phyloP scores from a whole-genome alignment of 2,329 filamentous ascomycete genomes.

The Alternaria solani region DNA sequence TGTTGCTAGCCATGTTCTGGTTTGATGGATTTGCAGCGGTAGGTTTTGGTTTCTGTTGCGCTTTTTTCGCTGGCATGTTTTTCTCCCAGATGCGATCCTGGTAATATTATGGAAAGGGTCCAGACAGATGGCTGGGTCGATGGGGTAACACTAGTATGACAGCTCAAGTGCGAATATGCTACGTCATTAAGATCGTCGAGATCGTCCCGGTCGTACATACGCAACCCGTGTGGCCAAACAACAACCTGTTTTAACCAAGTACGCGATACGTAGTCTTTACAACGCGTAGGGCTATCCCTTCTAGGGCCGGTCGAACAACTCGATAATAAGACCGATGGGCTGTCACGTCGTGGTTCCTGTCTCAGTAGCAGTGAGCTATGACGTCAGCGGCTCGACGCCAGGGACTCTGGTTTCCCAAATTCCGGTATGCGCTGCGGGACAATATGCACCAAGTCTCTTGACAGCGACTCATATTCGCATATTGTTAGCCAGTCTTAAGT shows the following conservation, averaged over 20 bases:
- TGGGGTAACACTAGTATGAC: constrained; percentile 4
- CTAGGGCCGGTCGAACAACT: background rate
- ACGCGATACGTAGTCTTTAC: constrained; percentile 1
- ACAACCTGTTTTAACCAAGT: constrained; percentile 13
- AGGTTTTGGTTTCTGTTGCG: constrained; percentile 17
- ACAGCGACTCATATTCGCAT: background rate
- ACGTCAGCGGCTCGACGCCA: constrained; percentile 11
- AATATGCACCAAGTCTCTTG: background rate
- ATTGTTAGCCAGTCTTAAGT: background rate
- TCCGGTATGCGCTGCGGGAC: background rate
- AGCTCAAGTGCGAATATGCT: constrained; percentile 6
- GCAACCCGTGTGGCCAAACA: constrained; percentile 6
- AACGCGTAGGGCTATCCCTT: constrained; percentile 4
- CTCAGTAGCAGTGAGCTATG: constrained; percentile 1
- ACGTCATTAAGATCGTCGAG: constrained; percentile 15
- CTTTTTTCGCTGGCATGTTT: constrained; percentile 16
- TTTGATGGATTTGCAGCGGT: constrained; percentile 8
- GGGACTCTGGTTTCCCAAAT: background rate
- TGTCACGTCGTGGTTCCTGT: background rate
- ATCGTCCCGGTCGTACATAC: constrained; percentile 2
- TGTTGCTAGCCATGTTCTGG: constrained; percentile 21
- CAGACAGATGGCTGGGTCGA: constrained; percentile 4
- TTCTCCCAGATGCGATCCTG: background rate
- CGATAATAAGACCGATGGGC: background rate
- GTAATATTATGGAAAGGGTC: background rate